Conservation (phyloP, 2,329 filamentous ascomycete genomes). For the Pseudopithomyces chartarum region DNA sequence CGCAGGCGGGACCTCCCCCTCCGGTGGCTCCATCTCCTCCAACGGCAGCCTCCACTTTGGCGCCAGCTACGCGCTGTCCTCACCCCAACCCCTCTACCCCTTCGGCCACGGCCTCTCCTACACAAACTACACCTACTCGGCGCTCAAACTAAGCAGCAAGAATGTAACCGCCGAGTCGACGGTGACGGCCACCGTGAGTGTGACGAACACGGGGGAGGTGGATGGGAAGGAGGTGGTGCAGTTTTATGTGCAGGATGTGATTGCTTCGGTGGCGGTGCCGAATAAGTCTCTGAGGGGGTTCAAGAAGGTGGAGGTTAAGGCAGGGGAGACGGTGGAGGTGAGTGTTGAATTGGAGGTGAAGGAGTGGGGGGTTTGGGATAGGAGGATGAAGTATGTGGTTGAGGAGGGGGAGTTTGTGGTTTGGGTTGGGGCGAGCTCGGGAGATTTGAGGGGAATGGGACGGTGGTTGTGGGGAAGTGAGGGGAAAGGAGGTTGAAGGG, state of each 20-base stretch:
- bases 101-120: constrained; percentile 73
- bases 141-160: constrained; percentile 57
- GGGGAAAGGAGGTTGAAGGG: neutral
- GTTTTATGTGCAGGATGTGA: constrained; percentile 67
- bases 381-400: constrained; percentile 71
- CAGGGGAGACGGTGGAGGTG: constrained; percentile 63
- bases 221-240: constrained; percentile 72
- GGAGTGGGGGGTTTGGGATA: constrained; percentile 62
- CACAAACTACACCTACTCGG: constrained; percentile 65
- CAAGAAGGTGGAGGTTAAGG: constrained; percentile 65
- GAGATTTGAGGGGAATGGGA: constrained; percentile 62
- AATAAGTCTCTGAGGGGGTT: constrained; percentile 70
- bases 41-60: constrained; percentile 69
- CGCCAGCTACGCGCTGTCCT: constrained; percentile 67
- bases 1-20: constrained; percentile 40
- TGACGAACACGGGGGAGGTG: constrained; percentile 62
- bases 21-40: constrained; percentile 58
- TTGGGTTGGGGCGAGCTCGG: constrained; percentile 63
- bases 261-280: constrained; percentile 67
- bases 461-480: constrained; percentile 54
- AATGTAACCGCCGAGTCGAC: constrained; percentile 57
- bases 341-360: constrained; percentile 56
- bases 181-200: constrained; percentile 63
- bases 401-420: constrained; percentile 72
- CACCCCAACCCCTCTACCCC: constrained; percentile 64